Evolutionary conservation across 2,329 filamentous ascomycete species (phyloP).

Genomic region (Periconia digitata): DNA sequence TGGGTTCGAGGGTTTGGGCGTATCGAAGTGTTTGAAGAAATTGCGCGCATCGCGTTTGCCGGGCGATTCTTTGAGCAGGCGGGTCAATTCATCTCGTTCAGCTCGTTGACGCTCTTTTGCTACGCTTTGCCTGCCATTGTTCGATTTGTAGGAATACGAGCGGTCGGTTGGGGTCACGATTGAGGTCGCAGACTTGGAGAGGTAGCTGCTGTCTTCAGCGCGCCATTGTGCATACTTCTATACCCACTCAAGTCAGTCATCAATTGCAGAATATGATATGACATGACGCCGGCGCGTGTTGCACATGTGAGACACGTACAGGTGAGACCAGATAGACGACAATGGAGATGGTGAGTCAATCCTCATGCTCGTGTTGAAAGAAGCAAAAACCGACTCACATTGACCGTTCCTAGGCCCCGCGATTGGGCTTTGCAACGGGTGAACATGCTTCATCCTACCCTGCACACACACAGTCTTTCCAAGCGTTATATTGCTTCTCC

Average conservation of each 20-base stretch:
- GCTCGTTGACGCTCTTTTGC: constrained; percentile 40
- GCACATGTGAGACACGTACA: not conserved
- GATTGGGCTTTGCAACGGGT: constrained; percentile 36
- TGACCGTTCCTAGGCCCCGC: constrained; percentile 32
- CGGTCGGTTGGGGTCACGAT: not conserved
- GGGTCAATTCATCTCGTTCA: constrained; percentile 40
- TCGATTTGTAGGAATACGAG: not conserved
- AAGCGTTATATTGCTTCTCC: too few relatives aligned
- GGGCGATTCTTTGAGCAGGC: constrained; percentile 77
- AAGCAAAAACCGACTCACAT: constrained; percentile 13
- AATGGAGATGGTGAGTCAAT: not conserved
- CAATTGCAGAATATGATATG: constrained; percentile 2
- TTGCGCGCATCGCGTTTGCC: constrained; percentile 91
- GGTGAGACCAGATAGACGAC: not conserved
- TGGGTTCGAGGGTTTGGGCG: constrained; percentile 20
- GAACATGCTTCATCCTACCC: constrained; percentile 43
- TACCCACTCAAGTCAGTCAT: constrained; percentile 9
- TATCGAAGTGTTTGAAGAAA: constrained; percentile 83
- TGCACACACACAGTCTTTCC: not conserved
- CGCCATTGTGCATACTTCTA: not conserved
- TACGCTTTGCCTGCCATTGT: constrained; percentile 25
- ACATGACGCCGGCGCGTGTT: constrained; percentile 7
- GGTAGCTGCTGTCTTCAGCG: not conserved
- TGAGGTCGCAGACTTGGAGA: not conserved
- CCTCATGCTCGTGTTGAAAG: not conserved